Base-by-base conservation (phyloP, 257 asterid genomes). In the Scutellaria baicalensis region DNA sequence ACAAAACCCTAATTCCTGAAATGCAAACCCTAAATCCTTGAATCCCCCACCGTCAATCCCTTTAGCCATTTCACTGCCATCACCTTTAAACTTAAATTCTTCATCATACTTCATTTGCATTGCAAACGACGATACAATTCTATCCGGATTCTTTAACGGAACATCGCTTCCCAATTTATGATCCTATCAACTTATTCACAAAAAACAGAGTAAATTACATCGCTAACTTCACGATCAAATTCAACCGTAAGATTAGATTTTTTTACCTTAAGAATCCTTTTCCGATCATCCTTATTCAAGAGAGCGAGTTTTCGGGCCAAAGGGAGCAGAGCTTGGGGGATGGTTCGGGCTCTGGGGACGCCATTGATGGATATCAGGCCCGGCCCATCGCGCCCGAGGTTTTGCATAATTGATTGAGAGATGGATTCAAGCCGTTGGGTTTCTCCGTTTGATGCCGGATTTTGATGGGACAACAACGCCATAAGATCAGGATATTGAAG, bases 81-180 rank as follows among this genome's bases (percentile, higher is more conserved):
- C 67, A 8, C 45, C 20, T 75, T 58, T 66, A 45, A 36, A 67
- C 66, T 40, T 27, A 59, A 48, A 62, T 39, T 79, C 82, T 20
- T 78, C 74, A 18, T 55, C 88, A 69, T 86, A 93, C 82, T 88
- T 86, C 82, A 90, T 74, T 75, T 93, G 95, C 91, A 82, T 82
- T 9, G 95, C 95, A 59, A 85, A 93, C 38, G 95, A 90, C n/a
- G 97, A 93, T n/a, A 93, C 93, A 23, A 76, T 51, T 73, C 96
- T 82, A 68, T 88, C 86, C 43, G 74, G 61, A 64, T 87, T 85
- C 82, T 90, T 90, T 40, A 93, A 44, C 6, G 95, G 65, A 65
- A 90, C 97, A 67, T 93, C 98, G 77, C 96, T 90, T 18, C 96
- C 97, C 85, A 93, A 75, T 74, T 66, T 81, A 68, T 90, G 96